Base-by-base conservation (phyloP, 768 basidiomycete genomes). In the Leccinum boreale region DNA sequence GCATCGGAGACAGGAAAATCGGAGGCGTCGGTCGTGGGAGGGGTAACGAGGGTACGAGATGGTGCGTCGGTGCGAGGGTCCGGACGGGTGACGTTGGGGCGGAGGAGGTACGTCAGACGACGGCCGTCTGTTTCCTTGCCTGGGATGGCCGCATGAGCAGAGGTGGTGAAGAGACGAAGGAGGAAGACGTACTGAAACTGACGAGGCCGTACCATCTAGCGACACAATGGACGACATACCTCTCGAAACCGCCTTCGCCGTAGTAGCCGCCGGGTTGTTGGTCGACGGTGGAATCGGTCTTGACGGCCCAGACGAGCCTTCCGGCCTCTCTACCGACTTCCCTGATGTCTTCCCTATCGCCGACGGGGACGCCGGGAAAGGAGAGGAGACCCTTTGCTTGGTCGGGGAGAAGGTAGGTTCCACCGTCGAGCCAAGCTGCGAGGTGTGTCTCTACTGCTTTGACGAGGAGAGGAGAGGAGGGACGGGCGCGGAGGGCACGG, bases 161-260 rank as follows among this genome's bases (percentile, higher is more conserved):
- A n/a, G 50, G 50, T 17, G 35, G 36, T 4, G 29, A 29, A 2
- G 49, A 19, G 9, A 55, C 1, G 36, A 45, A 12, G 33, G 26
- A 8, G 8, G 23, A 35, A 12, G 31, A 61, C 88, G 64, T 70
- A 90, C 90, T 92, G 77, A 85, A 93, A 74, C 87, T 89, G 65
- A 92, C 86, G 58, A 93, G 71, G 57, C 85, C 84, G 69, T 92
- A 83, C 71, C 87, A 92, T 36, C 90, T 78, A 44, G 90, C 89
- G 58, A 88, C 86, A 62, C 90, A 92, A 62, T 94, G 91, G 6
- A 92, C 84, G 48, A 92, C 82, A 64, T 90, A 92, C 31, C 91
- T 80, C 28, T 87, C 84, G 74, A 91, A 92, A 0, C 84, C 78
- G 65, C 90, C 87, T 56, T 87, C 81, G 5, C 76, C 35, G 24